Conservation (phyloP, 2,329 filamentous ascomycete genomes). For the Neobulgaria alba region DNA sequence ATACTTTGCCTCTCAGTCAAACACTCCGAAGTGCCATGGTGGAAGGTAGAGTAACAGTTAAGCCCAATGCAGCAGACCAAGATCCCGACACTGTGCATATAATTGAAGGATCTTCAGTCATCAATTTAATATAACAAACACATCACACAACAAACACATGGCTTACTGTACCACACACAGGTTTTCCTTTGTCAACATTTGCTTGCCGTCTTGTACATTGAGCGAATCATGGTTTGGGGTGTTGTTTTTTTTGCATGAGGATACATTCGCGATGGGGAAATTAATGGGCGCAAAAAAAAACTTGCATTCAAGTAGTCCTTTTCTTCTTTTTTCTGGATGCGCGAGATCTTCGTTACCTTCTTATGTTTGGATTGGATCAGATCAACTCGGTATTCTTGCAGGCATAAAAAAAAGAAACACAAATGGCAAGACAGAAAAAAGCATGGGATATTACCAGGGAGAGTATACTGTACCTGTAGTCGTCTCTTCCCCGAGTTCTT, state of each 20-base stretch:
- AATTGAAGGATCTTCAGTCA: background rate
- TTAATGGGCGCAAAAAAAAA: background rate
- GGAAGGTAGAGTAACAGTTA: conserved; percentile 49
- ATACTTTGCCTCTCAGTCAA: conserved; percentile 55
- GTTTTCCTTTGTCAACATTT: background rate
- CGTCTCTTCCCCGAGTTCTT: too few species aligned
- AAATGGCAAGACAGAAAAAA: too few species aligned
- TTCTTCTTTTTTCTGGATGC: too few species aligned
- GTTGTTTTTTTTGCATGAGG: too few species aligned
- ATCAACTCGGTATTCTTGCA: too few species aligned
- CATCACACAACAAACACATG: too few species aligned
- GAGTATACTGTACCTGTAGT: too few species aligned
- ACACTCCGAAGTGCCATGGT: conserved; percentile 51
- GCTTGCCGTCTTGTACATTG: background rate
- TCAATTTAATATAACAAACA: background rate
- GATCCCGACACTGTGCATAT: conserved; percentile 17
- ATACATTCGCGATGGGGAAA: background rate
- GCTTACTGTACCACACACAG: background rate
- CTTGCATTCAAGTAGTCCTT: background rate
- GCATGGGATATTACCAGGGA: too few species aligned
- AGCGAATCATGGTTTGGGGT: background rate
- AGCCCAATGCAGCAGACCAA: conserved; percentile 40
- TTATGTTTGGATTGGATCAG: too few species aligned
- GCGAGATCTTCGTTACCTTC: too few species aligned
- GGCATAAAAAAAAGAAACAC: too few species aligned